These are phyloP conservation scores for Chaetoscypha palmicola DNA, from an alignment of 2,329 filamentous ascomycete species.

Conservation along the genomic window DNA sequence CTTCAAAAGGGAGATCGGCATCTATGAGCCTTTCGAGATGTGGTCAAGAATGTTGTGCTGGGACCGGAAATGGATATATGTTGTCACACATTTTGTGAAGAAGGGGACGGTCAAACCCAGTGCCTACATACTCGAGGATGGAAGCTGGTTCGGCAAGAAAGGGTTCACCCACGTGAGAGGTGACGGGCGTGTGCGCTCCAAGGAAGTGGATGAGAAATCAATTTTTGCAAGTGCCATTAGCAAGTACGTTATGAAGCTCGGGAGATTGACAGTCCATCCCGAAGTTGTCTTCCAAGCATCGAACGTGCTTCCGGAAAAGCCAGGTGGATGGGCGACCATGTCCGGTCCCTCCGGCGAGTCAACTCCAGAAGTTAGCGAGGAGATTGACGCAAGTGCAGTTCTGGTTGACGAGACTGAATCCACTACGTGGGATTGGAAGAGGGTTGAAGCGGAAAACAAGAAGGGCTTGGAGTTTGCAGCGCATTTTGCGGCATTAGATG, in stretches of 20 bases:
- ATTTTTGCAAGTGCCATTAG: slow-evolving; percentile 65
- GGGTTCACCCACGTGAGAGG: slow-evolving; percentile 36
- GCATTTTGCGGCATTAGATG: slow-evolving; percentile 52
- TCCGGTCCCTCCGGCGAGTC: slow-evolving; percentile 25
- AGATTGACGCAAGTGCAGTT: slow-evolving; percentile 6
- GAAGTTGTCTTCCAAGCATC: slow-evolving; percentile 66
- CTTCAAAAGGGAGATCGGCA: slow-evolving; percentile 67
- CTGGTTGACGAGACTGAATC: neutral
- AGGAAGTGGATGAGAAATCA: slow-evolving; percentile 48
- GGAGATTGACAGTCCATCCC: slow-evolving; percentile 76
- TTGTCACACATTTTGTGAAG: slow-evolving; percentile 67
- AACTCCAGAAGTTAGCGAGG: slow-evolving; percentile 19
- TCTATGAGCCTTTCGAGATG: slow-evolving; percentile 64
- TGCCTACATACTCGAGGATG: slow-evolving; percentile 34
- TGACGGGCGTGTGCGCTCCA: slow-evolving; percentile 29
- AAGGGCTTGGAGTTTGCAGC: slow-evolving; percentile 48
- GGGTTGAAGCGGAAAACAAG: slow-evolving; percentile 47
- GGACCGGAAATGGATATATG: slow-evolving; percentile 78
- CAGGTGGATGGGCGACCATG: slow-evolving; percentile 52
- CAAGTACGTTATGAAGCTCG: slow-evolving; percentile 80
- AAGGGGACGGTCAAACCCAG: slow-evolving; percentile 50
- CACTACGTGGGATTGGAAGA: slow-evolving; percentile 49
- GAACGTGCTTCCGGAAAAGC: slow-evolving; percentile 66
- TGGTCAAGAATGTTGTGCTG: slow-evolving; percentile 64
- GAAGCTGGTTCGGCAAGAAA: slow-evolving; percentile 34